Evolutionary conservation across 108 stramenopile genomes (phyloP), one percentile per base, ranked within the genome.

Genomic region (Pseudonitzschia pungens): DNA sequence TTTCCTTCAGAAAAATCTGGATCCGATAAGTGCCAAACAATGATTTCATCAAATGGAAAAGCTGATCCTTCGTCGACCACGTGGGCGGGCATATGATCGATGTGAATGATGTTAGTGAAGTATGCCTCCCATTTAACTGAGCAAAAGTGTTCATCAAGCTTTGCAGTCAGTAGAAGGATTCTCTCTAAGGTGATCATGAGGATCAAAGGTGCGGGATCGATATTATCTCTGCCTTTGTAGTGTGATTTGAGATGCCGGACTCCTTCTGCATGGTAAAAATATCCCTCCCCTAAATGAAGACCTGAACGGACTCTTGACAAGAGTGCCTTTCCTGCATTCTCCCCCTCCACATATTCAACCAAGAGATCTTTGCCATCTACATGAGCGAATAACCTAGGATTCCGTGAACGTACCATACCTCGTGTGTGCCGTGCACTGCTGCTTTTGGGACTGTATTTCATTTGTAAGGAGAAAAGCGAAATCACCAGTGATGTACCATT

Each of bases 271-370:
- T 88, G 84, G 52, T 59, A 82, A 24, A 88, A 55, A 69, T 86
- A 88, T 42, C 87, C 87, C 74, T 88, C 87, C 40, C 75, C 81
- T 41, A 88, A 78, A 75, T 86, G 81, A 21, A 71, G 44, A 24
- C 87, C 87, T 69, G 71, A 69, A 28, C 83, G 77, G 31, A 88
- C 84, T 26, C 84, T 77, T 21, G 84, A 86, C 50, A 88, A 53
- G 24, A 85, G 65, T 9, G 87, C 83, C 63, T 81, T 84, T 21
- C 87, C 87, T 26, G 83, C 77, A 70, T 88, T 88, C 68, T 79
- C 81, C n/a, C 87, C 87, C 52, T 88, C 83, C 7, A 80, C 81
- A 45, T 88, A 88, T 62, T 88, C 84, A 4, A 88, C 84, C 2
- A 88, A 75, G 0, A 88, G 60, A 50, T 88, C 87, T 26, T 81